A percentile compares a stretch with the other conserved stretches of the same genome.
Conservation (phyloP, 2,329 filamentous ascomycete species). For the Rosellinia necatrix region DNA sequence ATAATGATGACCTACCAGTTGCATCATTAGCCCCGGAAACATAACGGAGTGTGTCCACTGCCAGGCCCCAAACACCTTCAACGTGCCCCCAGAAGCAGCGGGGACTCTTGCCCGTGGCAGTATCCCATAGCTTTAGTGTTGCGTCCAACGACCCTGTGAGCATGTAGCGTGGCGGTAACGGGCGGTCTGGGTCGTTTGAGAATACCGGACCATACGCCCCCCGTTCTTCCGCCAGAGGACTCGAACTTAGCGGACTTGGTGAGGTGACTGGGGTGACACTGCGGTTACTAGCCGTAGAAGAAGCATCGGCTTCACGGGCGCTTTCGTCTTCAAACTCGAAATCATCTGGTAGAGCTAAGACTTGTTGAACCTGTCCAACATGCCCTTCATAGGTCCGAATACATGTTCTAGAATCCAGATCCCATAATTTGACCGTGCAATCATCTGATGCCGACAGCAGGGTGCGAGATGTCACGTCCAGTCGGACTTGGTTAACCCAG, state of each 20-base stretch:
- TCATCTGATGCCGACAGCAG: slow-evolving; percentile 94
- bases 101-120: slow-evolving; percentile 77
- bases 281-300: slow-evolving; percentile 54
- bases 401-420: slow-evolving; percentile 80
- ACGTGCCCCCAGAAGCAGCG: slow-evolving; percentile 96
- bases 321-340: slow-evolving; percentile 82
- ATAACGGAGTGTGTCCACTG: slow-evolving; percentile 83
- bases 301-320: slow-evolving; percentile 59
- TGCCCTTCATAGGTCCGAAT: slow-evolving; percentile 83
- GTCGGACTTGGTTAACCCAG: slow-evolving; percentile 95
- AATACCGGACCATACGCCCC: slow-evolving; percentile 66
- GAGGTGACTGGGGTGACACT: slow-evolving; percentile 46
- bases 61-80: slow-evolving; percentile 93
- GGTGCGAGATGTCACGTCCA: slow-evolving; percentile 81
- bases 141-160: slow-evolving; percentile 89
- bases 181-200: slow-evolving; percentile 62
- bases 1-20: slow-evolving; percentile 49
- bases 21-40: slow-evolving; percentile 91
- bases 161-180: slow-evolving; percentile 85
- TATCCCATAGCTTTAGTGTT: slow-evolving; percentile 92
- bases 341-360: slow-evolving; percentile 80
- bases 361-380: slow-evolving; percentile 93
- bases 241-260: slow-evolving; percentile 31
- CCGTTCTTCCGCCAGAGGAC: slow-evolving; percentile 50
- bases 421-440: slow-evolving; percentile 89